phyloP scores from a whole-genome alignment of 352 stramenopile genomes.

The Globisporangium yorkense region DNA sequence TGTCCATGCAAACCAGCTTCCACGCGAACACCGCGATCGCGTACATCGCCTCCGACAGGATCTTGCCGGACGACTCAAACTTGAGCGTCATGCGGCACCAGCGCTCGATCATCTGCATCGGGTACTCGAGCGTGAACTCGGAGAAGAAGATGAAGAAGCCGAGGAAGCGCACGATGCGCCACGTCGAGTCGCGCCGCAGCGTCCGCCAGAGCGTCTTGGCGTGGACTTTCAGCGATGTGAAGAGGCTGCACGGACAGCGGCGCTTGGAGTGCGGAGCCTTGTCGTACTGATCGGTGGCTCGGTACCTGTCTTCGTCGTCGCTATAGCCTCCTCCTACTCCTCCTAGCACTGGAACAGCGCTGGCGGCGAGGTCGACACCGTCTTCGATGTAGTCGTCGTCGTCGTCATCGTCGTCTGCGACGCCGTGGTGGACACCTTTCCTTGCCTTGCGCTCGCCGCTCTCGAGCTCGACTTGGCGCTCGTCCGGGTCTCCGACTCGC shows the following conservation, averaged over 20 bases:
- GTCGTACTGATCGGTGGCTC: background rate
- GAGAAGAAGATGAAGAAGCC: constrained; percentile 52
- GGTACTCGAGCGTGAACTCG: constrained; percentile 51
- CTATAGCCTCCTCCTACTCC: background rate
- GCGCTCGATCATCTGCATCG: constrained; percentile 31
- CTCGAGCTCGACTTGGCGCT: constrained; percentile 11
- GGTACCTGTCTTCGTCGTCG: background rate
- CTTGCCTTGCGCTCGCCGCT: constrained; percentile 7
- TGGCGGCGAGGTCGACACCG: background rate
- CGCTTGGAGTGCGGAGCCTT: background rate
- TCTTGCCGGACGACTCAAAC: constrained; percentile 37
- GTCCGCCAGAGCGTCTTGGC: constrained; percentile 21
- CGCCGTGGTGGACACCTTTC: constrained; percentile 4
- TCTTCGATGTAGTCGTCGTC: background rate
- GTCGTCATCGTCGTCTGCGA: background rate
- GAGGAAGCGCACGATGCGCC: constrained; percentile 45
- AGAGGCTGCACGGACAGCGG: background rate
- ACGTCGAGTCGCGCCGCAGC: constrained; percentile 32
- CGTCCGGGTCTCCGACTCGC: constrained; percentile 11
- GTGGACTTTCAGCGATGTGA: constrained; percentile 4
- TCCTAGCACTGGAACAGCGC: constrained; percentile 1
- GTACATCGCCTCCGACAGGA: constrained; percentile 35
- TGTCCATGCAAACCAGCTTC: constrained; percentile 39
- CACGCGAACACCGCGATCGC: constrained; percentile 35
- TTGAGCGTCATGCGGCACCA: constrained; percentile 38